A percentile compares a stretch with the other conserved stretches of the same genome.
phyloP scores from a whole-genome alignment of 345 rosid genomes.

The Mangifera indica region DNA sequence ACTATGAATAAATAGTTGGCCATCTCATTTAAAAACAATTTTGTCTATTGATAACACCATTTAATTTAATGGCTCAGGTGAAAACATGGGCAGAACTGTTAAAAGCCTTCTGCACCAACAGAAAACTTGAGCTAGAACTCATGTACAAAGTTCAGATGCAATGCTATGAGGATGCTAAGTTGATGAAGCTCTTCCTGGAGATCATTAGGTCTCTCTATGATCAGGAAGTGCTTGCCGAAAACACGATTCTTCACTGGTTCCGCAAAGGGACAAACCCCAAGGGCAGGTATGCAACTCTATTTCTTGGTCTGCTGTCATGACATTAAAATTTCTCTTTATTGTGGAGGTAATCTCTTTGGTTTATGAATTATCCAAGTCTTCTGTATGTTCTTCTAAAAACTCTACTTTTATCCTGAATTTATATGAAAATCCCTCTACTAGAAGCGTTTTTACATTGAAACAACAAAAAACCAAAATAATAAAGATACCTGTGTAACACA shows the following conservation, averaged over 20 bases:
- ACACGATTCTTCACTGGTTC: slow-evolving; percentile 89
- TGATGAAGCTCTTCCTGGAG: slow-evolving; percentile 96
- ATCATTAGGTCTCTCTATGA: slow-evolving; percentile 84
- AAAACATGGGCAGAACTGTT: slow-evolving; percentile 87
- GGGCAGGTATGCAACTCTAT: slow-evolving; percentile 66
- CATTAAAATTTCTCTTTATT: background rate
- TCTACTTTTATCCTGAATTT: too few species aligned
- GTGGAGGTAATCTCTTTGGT: background rate
- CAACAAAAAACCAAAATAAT: too few species aligned
- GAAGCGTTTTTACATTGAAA: too few species aligned
- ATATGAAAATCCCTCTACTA: too few species aligned
- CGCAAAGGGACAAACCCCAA: slow-evolving; percentile 81
- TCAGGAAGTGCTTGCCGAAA: slow-evolving; percentile 93
- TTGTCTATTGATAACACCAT: background rate
- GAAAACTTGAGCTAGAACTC: slow-evolving; percentile 91
- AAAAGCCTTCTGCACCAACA: slow-evolving; percentile 75
- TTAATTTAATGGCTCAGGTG: slow-evolving; percentile 50
- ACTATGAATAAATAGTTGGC: background rate
- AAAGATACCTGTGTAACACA: too few species aligned
- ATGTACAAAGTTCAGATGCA: slow-evolving; percentile 97
- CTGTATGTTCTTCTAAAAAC: too few species aligned
- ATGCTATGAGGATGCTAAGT: slow-evolving; percentile 96
- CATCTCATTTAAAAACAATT: background rate
- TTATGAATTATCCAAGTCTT: too few species aligned
- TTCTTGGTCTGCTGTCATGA: background rate